Percentiles rank a stretch among this genome's conserved stretches.
Evolutionary conservation across 176 grass and related monocot genomes (phyloP).

Genomic region (Oryza australiensis): DNA sequence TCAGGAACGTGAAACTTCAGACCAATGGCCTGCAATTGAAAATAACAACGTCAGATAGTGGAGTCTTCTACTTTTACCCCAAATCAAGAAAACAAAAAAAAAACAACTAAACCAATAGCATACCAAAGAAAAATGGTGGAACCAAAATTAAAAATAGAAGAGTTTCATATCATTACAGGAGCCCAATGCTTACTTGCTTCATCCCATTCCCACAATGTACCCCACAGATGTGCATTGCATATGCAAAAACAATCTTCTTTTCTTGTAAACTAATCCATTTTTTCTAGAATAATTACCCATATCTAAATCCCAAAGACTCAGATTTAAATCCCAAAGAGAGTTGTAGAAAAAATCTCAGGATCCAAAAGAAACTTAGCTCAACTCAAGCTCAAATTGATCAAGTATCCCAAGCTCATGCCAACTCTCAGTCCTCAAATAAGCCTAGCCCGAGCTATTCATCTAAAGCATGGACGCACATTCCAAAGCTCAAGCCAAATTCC

Average conservation of each 20-base stretch:
- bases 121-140: neutral
- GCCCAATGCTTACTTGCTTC: neutral
- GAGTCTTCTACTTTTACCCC: neutral
- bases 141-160: neutral
- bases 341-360: neutral
- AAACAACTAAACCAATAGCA: neutral
- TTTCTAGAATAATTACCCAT: neutral
- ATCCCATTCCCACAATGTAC: neutral
- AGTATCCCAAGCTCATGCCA: neutral
- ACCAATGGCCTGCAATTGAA: slow-evolving; percentile 59
- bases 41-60: slow-evolving; percentile 7
- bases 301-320: neutral
- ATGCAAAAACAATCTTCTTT: neutral
- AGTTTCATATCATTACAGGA: neutral
- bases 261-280: neutral
- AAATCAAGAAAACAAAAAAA: neutral
- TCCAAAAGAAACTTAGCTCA: neutral
- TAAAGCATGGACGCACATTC: too few relatives aligned
- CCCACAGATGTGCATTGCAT: neutral
- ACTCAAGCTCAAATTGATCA: neutral
- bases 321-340: neutral
- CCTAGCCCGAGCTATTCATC: too few relatives aligned
- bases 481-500: neutral
- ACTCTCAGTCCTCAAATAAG: too few relatives aligned
- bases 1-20: slow-evolving; percentile 77